Evolutionary conservation across 2,329 filamentous ascomycete genomes (phyloP).

Genomic region (Phymatotrichopsis omnivora): DNA sequence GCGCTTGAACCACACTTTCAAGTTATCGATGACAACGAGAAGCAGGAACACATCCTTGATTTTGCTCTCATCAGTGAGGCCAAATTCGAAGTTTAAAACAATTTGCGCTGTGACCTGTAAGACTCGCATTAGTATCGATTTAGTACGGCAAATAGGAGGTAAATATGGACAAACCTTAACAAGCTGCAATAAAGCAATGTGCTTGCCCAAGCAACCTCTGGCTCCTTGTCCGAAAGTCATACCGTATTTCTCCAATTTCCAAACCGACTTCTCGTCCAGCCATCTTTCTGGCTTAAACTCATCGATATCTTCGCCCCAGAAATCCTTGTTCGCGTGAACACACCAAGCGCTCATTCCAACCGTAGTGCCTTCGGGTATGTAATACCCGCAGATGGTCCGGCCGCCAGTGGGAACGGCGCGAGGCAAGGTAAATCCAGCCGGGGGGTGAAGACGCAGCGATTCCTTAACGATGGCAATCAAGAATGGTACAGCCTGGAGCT

Average conservation of each 20-base stretch:
- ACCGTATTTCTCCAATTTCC: constrained; percentile 38
- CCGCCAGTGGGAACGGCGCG: constrained; percentile 33
- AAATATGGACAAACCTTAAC: constrained; percentile 31
- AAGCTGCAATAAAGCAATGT: constrained; percentile 37
- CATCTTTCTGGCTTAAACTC: constrained; percentile 44
- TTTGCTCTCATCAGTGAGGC: constrained; percentile 17
- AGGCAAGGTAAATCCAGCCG: constrained; percentile 32
- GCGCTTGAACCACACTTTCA: constrained; percentile 24
- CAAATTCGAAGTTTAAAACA: constrained; percentile 23
- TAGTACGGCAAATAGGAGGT: not conserved
- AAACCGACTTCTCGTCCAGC: constrained; percentile 35
- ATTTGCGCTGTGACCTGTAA: constrained; percentile 15
- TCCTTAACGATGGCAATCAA: constrained; percentile 36
- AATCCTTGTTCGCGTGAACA: constrained; percentile 38
- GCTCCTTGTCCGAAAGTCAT: constrained; percentile 38
- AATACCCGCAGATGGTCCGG: constrained; percentile 33
- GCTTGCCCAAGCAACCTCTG: constrained; percentile 37
- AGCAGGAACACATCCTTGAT: constrained; percentile 21
- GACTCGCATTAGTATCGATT: not conserved
- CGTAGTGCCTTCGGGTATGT: constrained; percentile 37
- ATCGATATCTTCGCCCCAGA: constrained; percentile 40
- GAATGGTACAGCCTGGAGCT: constrained; percentile 32
- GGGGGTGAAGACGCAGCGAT: constrained; percentile 32
- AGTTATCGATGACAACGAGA: constrained; percentile 19
- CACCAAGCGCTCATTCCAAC: constrained; percentile 42